Evolutionary conservation across 192 early-diverging fungal genomes (phyloP), one percentile per base, ranked within the genome.

Genomic region (Coemansia sp.): DNA sequence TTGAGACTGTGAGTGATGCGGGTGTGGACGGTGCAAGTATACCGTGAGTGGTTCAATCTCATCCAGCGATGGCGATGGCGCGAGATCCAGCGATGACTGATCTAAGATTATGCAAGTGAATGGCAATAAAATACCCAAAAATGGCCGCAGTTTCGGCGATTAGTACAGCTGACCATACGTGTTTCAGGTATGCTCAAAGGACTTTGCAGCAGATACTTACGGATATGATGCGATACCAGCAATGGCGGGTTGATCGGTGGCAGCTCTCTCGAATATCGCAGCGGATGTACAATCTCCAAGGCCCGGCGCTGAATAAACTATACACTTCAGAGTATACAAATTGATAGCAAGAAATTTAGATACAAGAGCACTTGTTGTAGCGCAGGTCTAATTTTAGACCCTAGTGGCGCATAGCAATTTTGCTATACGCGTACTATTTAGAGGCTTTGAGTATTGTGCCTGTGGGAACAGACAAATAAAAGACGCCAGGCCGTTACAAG

Each of bases 281-380:
- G 49, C 25, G 77, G 77, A 20, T 64, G 71, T 24, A 71, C 65
- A 46, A 80, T 49, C 59, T 80, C 72, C 49, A 74, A 46, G 7
- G 77, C 77, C 43, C 65, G 54, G 41, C 77, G 53, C 31, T 68
- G 77, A 71, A 80, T 80, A 71, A 80, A 58, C 77, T 80, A 64
- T 40, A 37, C 12, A 61, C 14, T 46, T 8, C 3, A 27, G 19
- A 37, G 15, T 32, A 19, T 5, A 57, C 15, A 32, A 45, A 7
- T 31, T 6, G 24, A 29, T 11, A 25, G n/a, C 17, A 62, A 42
- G 45, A 38, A 4, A 49, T 31, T 57, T 53, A 40, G 29, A 7
- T n/a, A 2, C 24, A 24, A 24, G 17, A 25, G 29, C 20, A 49
- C 19, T 10, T 12, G 6, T 17, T 22, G 11, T 9, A 37, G 47